A percentile compares a stretch with the other conserved stretches of the same genome.
Evolutionary conservation across 345 rosid genomes (phyloP).

Genomic region (Arabis hirsuta): DNA sequence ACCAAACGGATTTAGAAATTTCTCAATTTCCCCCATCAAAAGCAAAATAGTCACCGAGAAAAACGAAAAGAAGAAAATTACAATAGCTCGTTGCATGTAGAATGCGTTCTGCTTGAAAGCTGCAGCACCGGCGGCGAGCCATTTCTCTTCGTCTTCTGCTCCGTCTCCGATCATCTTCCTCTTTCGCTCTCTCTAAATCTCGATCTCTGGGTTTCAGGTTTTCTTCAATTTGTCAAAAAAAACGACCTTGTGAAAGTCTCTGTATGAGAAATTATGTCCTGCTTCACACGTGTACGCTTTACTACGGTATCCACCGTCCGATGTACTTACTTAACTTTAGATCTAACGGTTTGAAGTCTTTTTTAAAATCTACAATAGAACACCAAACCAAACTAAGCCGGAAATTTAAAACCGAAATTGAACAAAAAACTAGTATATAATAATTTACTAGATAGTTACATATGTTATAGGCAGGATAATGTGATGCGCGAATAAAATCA

Average conservation of each 20-base stretch:
- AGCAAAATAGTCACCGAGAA: slow-evolving; percentile 23
- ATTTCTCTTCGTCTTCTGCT: slow-evolving; percentile 93
- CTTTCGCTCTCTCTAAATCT: slow-evolving; percentile 40
- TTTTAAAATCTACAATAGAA: neutral
- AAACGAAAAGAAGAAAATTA: slow-evolving; percentile 46
- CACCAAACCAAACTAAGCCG: neutral
- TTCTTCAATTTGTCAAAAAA: slow-evolving; percentile 31
- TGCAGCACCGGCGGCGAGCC: slow-evolving; percentile 93
- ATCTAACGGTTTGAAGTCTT: slow-evolving; percentile 25
- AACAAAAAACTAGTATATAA: neutral
- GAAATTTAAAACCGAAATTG: neutral
- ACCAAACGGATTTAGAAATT: slow-evolving; percentile 13
- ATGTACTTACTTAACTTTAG: neutral
- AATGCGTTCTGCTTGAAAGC: slow-evolving; percentile 98
- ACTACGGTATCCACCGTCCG: slow-evolving; percentile 1
- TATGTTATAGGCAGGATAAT: too few species aligned
- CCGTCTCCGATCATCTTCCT: slow-evolving; percentile 77
- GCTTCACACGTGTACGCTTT: slow-evolving; percentile 17
- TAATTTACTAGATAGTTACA: too few species aligned
- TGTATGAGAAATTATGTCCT: slow-evolving; percentile 30
- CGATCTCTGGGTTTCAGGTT: slow-evolving; percentile 46
- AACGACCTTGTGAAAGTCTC: slow-evolving; percentile 35
- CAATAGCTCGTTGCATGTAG: slow-evolving; percentile 98
- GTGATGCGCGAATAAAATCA: too few species aligned
- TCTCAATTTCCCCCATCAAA: neutral